These are phyloP conservation scores for Amanita muscaria DNA, from an alignment of 768 basidiomycete species.

Conservation along the genomic window DNA sequence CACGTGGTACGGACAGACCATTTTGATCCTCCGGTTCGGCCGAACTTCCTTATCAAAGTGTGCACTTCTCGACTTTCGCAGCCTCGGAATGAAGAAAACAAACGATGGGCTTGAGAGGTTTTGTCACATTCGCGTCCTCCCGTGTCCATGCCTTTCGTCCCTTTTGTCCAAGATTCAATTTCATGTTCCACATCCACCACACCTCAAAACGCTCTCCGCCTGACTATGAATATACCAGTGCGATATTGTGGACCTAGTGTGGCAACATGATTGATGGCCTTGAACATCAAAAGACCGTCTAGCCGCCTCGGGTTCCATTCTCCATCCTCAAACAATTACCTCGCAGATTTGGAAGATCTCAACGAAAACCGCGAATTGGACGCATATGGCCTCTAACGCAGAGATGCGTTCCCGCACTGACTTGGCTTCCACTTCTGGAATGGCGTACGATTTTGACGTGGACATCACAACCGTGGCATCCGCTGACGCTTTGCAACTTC, in stretches of 20 bases:
- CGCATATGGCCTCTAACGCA: neutral
- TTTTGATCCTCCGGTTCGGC: too few relatives aligned
- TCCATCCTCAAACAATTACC: slow-evolving; percentile 13
- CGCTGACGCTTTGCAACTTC: neutral
- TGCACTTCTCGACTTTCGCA: too few relatives aligned
- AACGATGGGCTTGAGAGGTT: too few relatives aligned
- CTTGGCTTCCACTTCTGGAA: neutral
- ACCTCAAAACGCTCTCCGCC: neutral
- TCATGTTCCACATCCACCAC: too few relatives aligned
- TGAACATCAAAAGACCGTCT: slow-evolving; percentile 27
- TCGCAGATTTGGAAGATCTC: slow-evolving; percentile 2
- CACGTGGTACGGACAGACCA: too few relatives aligned
- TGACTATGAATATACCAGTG: slow-evolving; percentile 14
- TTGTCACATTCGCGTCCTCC: too few relatives aligned
- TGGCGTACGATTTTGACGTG: neutral
- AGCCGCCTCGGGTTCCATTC: slow-evolving; percentile 42
- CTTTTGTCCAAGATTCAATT: too few relatives aligned
- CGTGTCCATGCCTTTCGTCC: too few relatives aligned
- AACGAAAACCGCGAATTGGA: neutral
- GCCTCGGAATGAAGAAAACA: too few relatives aligned
- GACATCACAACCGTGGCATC: slow-evolving; percentile 5
- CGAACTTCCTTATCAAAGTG: too few relatives aligned
- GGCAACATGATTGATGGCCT: slow-evolving; percentile 2
- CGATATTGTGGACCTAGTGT: slow-evolving; percentile 18
- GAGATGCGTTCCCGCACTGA: neutral